Conservation (phyloP, 768 basidiomycete species). For the Mycena galericulata region DNA sequence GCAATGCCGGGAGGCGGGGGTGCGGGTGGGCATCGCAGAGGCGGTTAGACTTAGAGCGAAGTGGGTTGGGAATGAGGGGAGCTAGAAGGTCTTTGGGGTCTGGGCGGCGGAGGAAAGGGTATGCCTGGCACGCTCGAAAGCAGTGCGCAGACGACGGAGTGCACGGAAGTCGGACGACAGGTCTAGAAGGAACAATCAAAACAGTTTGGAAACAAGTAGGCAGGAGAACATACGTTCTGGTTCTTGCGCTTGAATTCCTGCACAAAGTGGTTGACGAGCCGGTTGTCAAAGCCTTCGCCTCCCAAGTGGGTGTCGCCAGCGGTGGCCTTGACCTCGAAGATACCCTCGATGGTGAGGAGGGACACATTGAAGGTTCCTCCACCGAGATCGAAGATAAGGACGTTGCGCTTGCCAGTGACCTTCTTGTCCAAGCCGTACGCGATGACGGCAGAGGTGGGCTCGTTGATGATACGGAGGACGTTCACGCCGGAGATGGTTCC, state of each 20-base stretch:
- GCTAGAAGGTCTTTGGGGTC: too few species aligned
- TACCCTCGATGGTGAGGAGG: slow-evolving; percentile 95
- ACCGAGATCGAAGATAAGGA: too few species aligned
- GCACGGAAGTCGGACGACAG: too few species aligned
- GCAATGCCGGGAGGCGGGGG: too few species aligned
- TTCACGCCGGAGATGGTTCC: slow-evolving; percentile 95
- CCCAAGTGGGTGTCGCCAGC: slow-evolving; percentile 99
- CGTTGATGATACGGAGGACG: slow-evolving; percentile 98
- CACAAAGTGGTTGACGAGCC: too few species aligned
- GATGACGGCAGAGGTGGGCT: slow-evolving; percentile 98
- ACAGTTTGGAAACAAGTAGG: background rate
- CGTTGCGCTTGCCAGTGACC: slow-evolving; percentile 89
- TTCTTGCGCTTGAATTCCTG: slow-evolving; percentile 98
- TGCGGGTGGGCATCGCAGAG: too few species aligned
- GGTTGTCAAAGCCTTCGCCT: too few species aligned
- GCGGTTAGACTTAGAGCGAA: too few species aligned
- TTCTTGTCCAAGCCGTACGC: slow-evolving; percentile 99
- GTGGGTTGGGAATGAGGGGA: too few species aligned
- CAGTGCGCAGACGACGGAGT: too few species aligned
- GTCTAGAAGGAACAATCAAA: slow-evolving; percentile 57
- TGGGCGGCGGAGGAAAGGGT: slow-evolving; percentile 97
- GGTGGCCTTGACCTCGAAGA: slow-evolving; percentile 98
- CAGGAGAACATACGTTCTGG: slow-evolving; percentile 77
- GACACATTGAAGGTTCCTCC: slow-evolving; percentile 99
- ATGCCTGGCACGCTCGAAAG: slow-evolving; percentile 98